Conservation (phyloP, 257 asterid species). For the Cruciata laevipes region DNA sequence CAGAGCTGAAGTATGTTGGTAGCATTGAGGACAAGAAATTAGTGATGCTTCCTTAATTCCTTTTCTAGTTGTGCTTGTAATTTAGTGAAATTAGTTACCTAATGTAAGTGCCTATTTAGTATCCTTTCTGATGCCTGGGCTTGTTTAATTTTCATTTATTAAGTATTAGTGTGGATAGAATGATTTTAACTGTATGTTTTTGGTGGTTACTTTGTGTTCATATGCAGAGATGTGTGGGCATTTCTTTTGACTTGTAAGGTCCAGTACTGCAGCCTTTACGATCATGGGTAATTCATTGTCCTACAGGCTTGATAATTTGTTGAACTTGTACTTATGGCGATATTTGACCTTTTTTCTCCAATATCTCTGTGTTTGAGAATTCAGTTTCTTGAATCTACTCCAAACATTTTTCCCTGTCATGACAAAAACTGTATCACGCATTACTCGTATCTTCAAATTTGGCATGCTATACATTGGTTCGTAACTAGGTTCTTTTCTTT, state of each 20-base stretch:
- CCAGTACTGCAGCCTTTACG: constrained; percentile 87
- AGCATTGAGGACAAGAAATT: not conserved
- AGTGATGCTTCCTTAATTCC: constrained; percentile 9
- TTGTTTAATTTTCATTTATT: not conserved
- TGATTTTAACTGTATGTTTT: not conserved
- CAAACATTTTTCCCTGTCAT: not conserved
- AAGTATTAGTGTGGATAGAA: not conserved
- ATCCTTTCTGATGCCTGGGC: not conserved
- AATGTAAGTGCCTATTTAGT: not conserved
- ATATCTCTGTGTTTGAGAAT: not conserved
- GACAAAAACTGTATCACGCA: not conserved
- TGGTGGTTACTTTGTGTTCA: constrained; percentile 18
- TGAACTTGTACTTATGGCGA: not conserved
- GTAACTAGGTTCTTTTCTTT: constrained; percentile 5
- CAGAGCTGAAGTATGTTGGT: not conserved
- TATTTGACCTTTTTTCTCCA: not conserved
- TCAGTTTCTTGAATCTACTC: not conserved
- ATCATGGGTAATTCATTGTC: constrained; percentile 62
- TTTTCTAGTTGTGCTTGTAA: not conserved
- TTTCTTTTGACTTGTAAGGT: constrained; percentile 90
- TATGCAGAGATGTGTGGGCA: constrained; percentile 92
- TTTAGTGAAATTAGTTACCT: not conserved
- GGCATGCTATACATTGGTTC: not conserved
- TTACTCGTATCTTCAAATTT: not conserved
- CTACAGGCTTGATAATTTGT: constrained; percentile 12